phyloP scores from a whole-genome alignment of 108 stramenopile species.

The Cyclotella cryptica region DNA sequence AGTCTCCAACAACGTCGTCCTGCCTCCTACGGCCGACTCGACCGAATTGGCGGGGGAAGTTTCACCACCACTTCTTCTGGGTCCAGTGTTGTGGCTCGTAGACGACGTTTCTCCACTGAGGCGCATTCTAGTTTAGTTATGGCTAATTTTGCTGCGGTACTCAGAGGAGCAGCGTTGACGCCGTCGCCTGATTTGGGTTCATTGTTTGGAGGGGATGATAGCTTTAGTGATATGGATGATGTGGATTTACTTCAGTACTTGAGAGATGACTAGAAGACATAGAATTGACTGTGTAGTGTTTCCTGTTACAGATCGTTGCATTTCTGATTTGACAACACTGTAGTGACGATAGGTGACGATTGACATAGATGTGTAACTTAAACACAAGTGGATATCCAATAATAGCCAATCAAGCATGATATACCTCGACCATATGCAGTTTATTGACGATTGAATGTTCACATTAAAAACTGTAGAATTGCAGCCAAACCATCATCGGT shows the following conservation, averaged over 20 bases:
- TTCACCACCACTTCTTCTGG: neutral
- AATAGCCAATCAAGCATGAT: too few relatives aligned
- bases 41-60: neutral
- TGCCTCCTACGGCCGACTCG: neutral
- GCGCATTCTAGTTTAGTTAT: constrained; percentile 5
- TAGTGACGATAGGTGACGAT: too few relatives aligned
- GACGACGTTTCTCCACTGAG: constrained; percentile 13
- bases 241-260: neutral
- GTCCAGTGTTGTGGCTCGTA: neutral
- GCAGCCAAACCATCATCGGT: too few relatives aligned
- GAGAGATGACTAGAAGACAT: too few relatives aligned
- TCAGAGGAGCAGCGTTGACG: neutral
- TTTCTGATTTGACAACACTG: too few relatives aligned
- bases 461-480: too few relatives aligned
- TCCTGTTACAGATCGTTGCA: too few relatives aligned
- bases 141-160: neutral
- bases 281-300: too few relatives aligned
- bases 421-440: too few relatives aligned
- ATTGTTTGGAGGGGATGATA: neutral
- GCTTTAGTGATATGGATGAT: neutral
- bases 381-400: too few relatives aligned
- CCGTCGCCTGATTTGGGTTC: neutral
- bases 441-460: too few relatives aligned
- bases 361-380: too few relatives aligned
- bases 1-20: neutral